A percentile compares a stretch with the other conserved stretches of the same genome.
Conservation (phyloP, 1,284 basidiomycete genomes). For the Puccinia sorghi region DNA sequence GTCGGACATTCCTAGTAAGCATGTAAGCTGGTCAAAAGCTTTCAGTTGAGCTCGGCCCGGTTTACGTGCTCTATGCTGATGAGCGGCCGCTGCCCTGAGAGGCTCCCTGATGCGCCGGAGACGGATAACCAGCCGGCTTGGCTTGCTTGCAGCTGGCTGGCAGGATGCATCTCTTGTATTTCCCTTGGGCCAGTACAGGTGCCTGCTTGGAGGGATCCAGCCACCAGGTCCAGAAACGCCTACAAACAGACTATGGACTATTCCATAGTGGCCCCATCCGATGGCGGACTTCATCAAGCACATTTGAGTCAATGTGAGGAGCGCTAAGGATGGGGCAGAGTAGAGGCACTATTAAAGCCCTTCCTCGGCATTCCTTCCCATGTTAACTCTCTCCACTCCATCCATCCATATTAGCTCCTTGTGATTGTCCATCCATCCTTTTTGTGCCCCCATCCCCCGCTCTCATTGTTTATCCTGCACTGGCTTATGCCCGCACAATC, state of each 20-base stretch:
- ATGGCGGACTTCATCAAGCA: neutral
- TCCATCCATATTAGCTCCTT: neutral
- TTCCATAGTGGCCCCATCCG: neutral
- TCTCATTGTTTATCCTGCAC: too few relatives aligned
- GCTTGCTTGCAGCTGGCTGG: neutral
- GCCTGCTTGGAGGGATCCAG: neutral
- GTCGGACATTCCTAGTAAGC: neutral
- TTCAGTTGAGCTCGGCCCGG: neutral
- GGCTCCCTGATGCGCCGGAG: neutral
- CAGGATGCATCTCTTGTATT: neutral
- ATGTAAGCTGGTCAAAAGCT: neutral
- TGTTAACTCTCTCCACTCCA: neutral
- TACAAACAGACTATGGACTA: neutral
- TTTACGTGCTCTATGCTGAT: neutral
- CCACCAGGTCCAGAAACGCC: neutral
- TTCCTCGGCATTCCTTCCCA: neutral
- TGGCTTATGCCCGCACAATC: neutral
- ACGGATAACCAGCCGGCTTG: neutral
- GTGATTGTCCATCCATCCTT: neutral
- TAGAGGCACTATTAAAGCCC: conserved; percentile 8
- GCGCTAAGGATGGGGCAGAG: too few relatives aligned
- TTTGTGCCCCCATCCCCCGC: neutral
- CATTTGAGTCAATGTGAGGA: neutral
- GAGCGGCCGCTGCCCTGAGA: neutral
- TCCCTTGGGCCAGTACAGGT: conserved; percentile 9